These are phyloP conservation scores for Colletotrichum costaricense DNA, from an alignment of 2,329 filamentous ascomycete species.

Conservation along the genomic window DNA sequence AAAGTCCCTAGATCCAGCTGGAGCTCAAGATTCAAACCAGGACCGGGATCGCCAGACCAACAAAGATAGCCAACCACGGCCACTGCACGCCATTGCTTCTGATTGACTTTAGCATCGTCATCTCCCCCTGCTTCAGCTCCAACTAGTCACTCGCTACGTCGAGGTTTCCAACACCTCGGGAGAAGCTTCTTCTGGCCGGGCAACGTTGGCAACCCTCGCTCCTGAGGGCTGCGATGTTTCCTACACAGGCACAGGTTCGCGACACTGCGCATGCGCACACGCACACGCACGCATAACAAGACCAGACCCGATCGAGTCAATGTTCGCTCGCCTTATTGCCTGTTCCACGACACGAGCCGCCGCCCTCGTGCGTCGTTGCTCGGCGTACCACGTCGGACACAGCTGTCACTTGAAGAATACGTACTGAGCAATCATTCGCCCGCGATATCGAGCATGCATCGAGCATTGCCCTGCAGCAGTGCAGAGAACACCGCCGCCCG, in stretches of 20 bases:
- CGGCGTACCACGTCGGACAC: conserved; percentile 11
- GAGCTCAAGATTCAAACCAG: background rate
- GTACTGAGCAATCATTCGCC: conserved; percentile 15
- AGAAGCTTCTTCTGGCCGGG: background rate
- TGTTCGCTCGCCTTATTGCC: background rate
- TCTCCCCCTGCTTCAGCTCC: conserved; percentile 11
- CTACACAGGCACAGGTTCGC: background rate
- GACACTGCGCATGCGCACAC: background rate
- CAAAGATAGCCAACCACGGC: conserved; percentile 4
- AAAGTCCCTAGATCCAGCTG: background rate
- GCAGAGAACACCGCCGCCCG: background rate
- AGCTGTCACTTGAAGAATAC: conserved; percentile 21
- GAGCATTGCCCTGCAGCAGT: background rate
- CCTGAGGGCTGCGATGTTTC: background rate
- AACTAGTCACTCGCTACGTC: background rate
- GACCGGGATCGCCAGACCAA: conserved; percentile 1
- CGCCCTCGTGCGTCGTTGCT: conserved; percentile 8
- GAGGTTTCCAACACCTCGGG: background rate
- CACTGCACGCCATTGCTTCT: conserved; percentile 29
- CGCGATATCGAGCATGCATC: conserved; percentile 9
- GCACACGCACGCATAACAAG: no score
- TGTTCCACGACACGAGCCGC: conserved; percentile 9
- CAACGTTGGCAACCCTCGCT: background rate
- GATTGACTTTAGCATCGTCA: conserved; percentile 24
- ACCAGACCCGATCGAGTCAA: background rate